phyloP scores from a whole-genome alignment of 768 basidiomycete genomes.

The Boletus coccyginus region DNA sequence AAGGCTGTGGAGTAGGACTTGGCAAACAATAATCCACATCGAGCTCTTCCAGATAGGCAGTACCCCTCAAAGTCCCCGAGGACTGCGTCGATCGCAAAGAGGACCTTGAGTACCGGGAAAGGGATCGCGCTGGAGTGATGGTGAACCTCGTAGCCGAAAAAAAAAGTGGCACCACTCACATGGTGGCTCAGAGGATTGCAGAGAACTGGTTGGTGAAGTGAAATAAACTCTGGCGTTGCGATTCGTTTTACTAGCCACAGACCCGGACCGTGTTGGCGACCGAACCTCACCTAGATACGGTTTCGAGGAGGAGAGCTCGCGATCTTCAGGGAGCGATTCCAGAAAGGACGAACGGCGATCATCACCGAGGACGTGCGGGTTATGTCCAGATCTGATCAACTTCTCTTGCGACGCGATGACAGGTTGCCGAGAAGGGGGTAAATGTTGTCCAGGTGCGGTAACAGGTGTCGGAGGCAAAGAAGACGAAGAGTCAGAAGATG shows the following conservation, averaged over 20 bases:
- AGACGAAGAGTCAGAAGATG: constrained; percentile 27
- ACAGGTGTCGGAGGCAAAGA: constrained; percentile 27
- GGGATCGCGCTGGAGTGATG: constrained; percentile 14
- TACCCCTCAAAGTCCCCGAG: constrained; percentile 15
- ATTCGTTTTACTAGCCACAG: constrained; percentile 14
- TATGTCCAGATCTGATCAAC: constrained; percentile 27
- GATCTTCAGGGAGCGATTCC: constrained; percentile 52
- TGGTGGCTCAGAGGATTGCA: constrained; percentile 5
- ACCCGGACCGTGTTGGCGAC: constrained; percentile 17
- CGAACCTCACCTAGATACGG: constrained; percentile 3
- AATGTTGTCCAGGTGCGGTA: constrained; percentile 12
- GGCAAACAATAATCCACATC: constrained; percentile 27
- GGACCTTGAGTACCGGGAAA: constrained; percentile 18
- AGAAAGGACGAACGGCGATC: constrained; percentile 30
- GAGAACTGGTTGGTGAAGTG: constrained; percentile 5
- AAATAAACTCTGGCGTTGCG: constrained; percentile 21
- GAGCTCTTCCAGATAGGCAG: constrained; percentile 31
- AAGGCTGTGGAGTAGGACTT: constrained; percentile 18
- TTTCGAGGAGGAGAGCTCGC: constrained; percentile 35
- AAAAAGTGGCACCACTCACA: constrained; percentile 9
- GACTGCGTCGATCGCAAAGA: constrained; percentile 36
- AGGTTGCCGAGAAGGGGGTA: constrained; percentile 19
- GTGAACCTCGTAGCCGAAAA: not conserved
- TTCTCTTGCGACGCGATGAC: constrained; percentile 22
- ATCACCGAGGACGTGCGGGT: constrained; percentile 16